Evolutionary conservation across 2,329 filamentous ascomycete species (phyloP).

Genomic region (Apiospora kogelbergensis): DNA sequence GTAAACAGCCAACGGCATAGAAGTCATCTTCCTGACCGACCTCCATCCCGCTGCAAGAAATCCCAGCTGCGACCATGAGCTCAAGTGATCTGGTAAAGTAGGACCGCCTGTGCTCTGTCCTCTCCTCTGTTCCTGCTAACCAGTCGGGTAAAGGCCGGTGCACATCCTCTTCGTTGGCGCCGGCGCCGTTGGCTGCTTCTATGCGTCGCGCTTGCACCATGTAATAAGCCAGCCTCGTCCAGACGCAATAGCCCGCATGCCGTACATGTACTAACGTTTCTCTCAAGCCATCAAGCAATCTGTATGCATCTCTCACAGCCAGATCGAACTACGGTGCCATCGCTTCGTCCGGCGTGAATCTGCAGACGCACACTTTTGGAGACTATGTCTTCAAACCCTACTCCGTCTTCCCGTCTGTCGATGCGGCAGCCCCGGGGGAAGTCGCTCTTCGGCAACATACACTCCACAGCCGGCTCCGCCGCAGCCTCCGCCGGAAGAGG

Average conservation of each 20-base stretch:
- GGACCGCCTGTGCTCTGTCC: not conserved
- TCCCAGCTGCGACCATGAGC: not conserved
- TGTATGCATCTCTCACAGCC: conserved; percentile 68
- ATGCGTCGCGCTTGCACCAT: conserved; percentile 66
- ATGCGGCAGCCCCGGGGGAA: conserved; percentile 46
- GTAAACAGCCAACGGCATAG: not conserved
- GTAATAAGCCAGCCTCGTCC: conserved; percentile 39
- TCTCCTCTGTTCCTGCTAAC: not conserved
- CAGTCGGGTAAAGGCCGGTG: conserved; percentile 37
- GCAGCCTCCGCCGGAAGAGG: not conserved
- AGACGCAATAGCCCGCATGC: not conserved
- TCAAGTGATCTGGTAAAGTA: conserved; percentile 1
- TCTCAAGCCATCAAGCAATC: conserved; percentile 45
- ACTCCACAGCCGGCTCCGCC: not conserved
- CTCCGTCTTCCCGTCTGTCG: conserved; percentile 61
- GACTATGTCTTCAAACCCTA: conserved; percentile 64
- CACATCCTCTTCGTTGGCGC: conserved; percentile 68
- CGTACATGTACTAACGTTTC: not conserved
- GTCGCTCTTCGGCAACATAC: not conserved
- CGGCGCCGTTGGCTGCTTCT: conserved; percentile 72
- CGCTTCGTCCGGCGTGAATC: conserved; percentile 57
- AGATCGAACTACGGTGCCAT: conserved; percentile 72
- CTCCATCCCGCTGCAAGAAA: not conserved
- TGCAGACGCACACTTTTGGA: conserved; percentile 67
- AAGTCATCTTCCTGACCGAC: not conserved